phyloP scores from a whole-genome alignment of 345 rosid genomes.

The Noccaea bulbosa region DNA sequence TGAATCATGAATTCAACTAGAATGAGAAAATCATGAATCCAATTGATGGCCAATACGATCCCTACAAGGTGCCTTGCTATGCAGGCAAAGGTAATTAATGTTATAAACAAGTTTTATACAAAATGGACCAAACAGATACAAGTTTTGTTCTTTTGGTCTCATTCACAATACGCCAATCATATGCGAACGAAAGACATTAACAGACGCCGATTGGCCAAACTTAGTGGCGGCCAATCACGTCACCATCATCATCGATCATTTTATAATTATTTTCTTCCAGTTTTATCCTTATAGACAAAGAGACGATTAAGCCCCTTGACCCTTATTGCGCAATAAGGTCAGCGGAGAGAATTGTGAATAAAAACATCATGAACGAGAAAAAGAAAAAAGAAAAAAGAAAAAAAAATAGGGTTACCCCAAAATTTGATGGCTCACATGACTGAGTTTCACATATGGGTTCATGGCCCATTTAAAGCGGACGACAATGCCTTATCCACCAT shows the following conservation, averaged over 20 bases:
- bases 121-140: conserved; percentile 20
- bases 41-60: conserved; percentile 23
- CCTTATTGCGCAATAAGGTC: not conserved
- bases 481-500: conserved; percentile 36
- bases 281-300: not conserved
- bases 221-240: conserved; percentile 38
- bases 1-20: conserved; percentile 16
- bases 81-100: conserved; percentile 39
- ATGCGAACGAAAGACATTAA: conserved; percentile 37
- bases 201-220: conserved; percentile 33
- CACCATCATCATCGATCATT: conserved; percentile 17
- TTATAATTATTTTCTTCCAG: not conserved
- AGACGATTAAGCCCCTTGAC: conserved; percentile 24
- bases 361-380: conserved; percentile 1
- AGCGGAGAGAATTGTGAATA: conserved; percentile 13
- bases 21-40: too few relatives aligned
- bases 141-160: conserved; percentile 35
- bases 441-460: conserved; percentile 31
- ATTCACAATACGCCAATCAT: conserved; percentile 39
- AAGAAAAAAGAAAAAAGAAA: not conserved
- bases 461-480: conserved; percentile 43
- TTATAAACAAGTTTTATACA: conserved; percentile 9
- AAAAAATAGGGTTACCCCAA: conserved; percentile 38
- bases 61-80: conserved; percentile 42
- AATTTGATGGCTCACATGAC: conserved; percentile 41